phyloP scores from a whole-genome alignment of 2,329 filamentous ascomycete genomes.

The Microdochium trichocladiopsis region DNA sequence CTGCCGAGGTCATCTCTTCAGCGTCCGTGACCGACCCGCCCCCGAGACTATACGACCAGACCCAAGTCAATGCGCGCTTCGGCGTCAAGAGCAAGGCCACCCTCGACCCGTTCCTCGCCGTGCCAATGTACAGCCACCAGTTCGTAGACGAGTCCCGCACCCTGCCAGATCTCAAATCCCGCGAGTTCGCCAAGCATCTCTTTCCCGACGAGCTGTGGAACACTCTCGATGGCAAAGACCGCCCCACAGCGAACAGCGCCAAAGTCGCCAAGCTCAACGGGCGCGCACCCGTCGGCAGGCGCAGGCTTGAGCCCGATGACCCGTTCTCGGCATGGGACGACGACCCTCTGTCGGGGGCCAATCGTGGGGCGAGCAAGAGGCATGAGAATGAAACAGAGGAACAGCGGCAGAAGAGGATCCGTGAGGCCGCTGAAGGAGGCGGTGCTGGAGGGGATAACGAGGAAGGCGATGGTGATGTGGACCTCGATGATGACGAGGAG shows the following conservation, averaged over 20 bases:
- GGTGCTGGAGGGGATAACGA: conserved; percentile 26
- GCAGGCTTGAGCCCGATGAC: conserved; percentile 5
- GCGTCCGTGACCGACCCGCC: conserved; percentile 30
- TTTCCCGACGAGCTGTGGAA: conserved; percentile 50
- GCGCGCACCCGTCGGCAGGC: not conserved
- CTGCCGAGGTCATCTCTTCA: conserved; percentile 4
- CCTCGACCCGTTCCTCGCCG: conserved; percentile 49
- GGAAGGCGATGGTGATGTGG: conserved; percentile 22
- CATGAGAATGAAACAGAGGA: conserved; percentile 21
- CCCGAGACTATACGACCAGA: conserved; percentile 42
- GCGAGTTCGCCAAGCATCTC: conserved; percentile 41
- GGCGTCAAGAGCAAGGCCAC: conserved; percentile 47
- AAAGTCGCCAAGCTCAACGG: conserved; percentile 39
- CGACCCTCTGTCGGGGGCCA: conserved; percentile 4
- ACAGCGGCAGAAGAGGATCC: conserved; percentile 23
- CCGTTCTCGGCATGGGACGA: conserved; percentile 15
- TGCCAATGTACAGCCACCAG: conserved; percentile 51
- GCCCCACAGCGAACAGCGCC: conserved; percentile 27
- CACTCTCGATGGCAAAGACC: conserved; percentile 43
- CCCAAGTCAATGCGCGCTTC: conserved; percentile 51
- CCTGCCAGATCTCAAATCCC: conserved; percentile 44
- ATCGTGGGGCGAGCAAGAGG: conserved; percentile 4
- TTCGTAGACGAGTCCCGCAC: conserved; percentile 44
- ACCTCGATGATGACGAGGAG: conserved; percentile 37
- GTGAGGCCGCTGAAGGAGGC: conserved; percentile 12